These are phyloP conservation scores for Fusarium sp. DNA, from an alignment of 2,329 filamentous ascomycete species.

Conservation along the genomic window DNA sequence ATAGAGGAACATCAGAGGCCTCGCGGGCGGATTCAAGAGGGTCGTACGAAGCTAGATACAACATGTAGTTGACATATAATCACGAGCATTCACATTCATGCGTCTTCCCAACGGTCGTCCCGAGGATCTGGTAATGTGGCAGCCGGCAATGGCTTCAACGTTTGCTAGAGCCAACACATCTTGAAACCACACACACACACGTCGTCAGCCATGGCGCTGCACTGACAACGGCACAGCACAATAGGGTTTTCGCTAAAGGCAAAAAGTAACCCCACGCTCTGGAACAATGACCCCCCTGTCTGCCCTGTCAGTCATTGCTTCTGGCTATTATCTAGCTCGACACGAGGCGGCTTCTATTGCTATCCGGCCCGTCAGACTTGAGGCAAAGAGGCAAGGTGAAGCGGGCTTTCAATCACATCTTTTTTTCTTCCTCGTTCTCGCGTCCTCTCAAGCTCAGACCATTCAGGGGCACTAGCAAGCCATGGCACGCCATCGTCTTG, in stretches of 20 bases:
- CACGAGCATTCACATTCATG: background rate
- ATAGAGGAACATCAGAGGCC: slow-evolving; percentile 12
- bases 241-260: background rate
- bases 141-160: background rate
- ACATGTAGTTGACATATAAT: slow-evolving; percentile 7
- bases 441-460: background rate
- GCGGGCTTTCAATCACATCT: background rate
- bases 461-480: background rate
- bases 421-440: background rate
- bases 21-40: slow-evolving; percentile 31
- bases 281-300: background rate
- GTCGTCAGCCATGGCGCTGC: background rate
- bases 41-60: slow-evolving; percentile 31
- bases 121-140: background rate
- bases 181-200: background rate
- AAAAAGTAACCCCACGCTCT: background rate
- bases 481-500: background rate
- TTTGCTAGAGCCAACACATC: background rate
- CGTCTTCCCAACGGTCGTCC: background rate
- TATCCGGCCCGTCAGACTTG: background rate
- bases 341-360: background rate
- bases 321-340: background rate
- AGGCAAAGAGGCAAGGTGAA: background rate
- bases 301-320: background rate
- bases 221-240: background rate